Conservation (phyloP, 495 filamentous ascomycete species). For the Arthonia radiata region DNA sequence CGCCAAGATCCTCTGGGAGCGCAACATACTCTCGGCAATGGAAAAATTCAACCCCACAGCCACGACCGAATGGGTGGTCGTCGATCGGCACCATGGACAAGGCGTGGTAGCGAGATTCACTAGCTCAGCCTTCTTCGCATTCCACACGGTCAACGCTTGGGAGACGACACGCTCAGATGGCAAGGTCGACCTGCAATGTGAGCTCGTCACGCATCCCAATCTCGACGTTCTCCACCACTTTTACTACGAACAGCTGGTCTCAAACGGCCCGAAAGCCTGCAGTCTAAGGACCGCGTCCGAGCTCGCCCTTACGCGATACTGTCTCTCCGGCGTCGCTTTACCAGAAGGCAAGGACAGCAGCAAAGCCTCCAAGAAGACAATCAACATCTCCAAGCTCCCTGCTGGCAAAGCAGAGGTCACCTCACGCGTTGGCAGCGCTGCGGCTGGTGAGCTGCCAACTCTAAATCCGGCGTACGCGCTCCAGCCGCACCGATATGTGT, state of each 20-base stretch:
- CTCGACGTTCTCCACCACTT: slow-evolving; percentile 20
- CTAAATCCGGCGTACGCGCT: slow-evolving; percentile 35
- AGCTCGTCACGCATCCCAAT: slow-evolving; percentile 28
- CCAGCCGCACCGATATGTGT: slow-evolving; percentile 35
- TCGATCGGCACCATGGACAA: slow-evolving; percentile 24
- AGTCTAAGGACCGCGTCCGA: no score
- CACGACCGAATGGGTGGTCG: slow-evolving; percentile 38
- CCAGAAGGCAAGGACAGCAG: slow-evolving; percentile 6
- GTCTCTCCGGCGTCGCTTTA: no score
- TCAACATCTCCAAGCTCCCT: slow-evolving; percentile 14
- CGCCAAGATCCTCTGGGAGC: slow-evolving; percentile 23
- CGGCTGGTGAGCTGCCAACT: slow-evolving; percentile 32
- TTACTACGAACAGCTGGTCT: slow-evolving; percentile 30
- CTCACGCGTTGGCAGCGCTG: slow-evolving; percentile 5
- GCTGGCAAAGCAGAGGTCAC: slow-evolving; percentile 8
- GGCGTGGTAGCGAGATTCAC: slow-evolving; percentile 32
- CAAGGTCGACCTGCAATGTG: slow-evolving; percentile 28
- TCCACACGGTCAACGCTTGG: slow-evolving; percentile 55
- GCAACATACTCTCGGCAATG: slow-evolving; percentile 32
- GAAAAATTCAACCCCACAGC: slow-evolving; percentile 23
- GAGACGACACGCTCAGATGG: slow-evolving; percentile 23
- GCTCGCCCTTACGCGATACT: no score
- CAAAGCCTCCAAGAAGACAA: no score
- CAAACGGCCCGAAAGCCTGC: slow-evolving; percentile 4
- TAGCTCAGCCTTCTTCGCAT: slow-evolving; percentile 39